Base-by-base conservation (phyloP, 208 protist species). In the Leishmania tarentolae region DNA sequence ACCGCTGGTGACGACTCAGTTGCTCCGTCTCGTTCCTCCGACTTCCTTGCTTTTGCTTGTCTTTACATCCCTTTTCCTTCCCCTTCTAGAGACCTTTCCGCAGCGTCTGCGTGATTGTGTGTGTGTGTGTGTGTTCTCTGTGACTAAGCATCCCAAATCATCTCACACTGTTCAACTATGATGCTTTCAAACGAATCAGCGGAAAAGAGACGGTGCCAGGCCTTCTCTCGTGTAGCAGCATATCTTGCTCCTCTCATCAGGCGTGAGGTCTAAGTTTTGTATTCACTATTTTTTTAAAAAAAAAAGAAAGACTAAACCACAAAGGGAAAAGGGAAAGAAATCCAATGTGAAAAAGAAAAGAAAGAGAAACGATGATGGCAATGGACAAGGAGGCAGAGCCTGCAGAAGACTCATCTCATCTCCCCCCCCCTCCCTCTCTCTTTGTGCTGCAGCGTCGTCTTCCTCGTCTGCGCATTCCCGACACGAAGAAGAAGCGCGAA, bases 341-440 rank as follows among this genome's bases (percentile, higher is more conserved):
- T 46, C n/a, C n/a, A n/a, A n/a, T n/a, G n/a, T n/a, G n/a, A n/a
- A n/a, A n/a, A n/a, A n/a, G n/a, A n/a, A n/a, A 31, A 35, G 37
- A 40, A 63, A 42, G 11, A 0, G 5, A 31, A 31, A 21, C 3
- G 1, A 37, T 6, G 17, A 5, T 37, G 37, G 47, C 42, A 59
- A 37, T 76, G 44, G 47, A 78, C 28, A 69, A 79, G 28, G 24
- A 59, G 28, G 56, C 56, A 31, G n/a, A n/a, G 59, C n/a, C n/a
- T n/a, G n/a, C n/a, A n/a, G n/a, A n/a, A n/a, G n/a, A n/a, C n/a
- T n/a, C n/a, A n/a, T n/a, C n/a, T n/a, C n/a, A n/a, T n/a, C n/a
- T n/a, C n/a, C n/a, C n/a, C n/a, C n/a, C n/a, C n/a, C n/a, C n/a
- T n/a, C 59, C 2, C 59, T 65, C 59, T 65, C n/a, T 65, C 17